phyloP scores from a whole-genome alignment of 257 asterid genomes.

The Orobanche coerulescens region DNA sequence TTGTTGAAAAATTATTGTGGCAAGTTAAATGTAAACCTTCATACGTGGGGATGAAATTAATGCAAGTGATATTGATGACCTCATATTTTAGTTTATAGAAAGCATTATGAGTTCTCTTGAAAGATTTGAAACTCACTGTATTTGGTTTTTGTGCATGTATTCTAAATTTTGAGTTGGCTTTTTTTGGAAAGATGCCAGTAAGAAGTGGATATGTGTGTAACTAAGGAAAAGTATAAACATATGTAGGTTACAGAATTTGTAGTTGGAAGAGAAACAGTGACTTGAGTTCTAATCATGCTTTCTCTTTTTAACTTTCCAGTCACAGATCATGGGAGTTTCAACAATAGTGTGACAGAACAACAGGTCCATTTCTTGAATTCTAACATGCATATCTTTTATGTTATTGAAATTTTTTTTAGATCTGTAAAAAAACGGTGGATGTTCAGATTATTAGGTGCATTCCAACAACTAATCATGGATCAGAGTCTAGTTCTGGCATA shows the following conservation, averaged over 20 bases:
- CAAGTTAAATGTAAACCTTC: too few relatives aligned
- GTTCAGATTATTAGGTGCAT: background rate
- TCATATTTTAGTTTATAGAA: background rate
- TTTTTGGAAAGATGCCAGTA: background rate
- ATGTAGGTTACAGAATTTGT: constrained; percentile 9
- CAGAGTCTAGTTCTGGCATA: background rate
- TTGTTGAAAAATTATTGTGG: too few relatives aligned
- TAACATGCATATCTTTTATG: constrained; percentile 4
- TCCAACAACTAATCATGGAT: background rate
- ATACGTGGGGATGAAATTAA: too few relatives aligned
- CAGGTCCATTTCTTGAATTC: constrained; percentile 44
- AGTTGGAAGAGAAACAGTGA: constrained; percentile 5
- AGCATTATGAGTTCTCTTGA: background rate
- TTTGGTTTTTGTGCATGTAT: constrained; percentile 7
- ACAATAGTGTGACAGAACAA: constrained; percentile 65
- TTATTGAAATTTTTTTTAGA: constrained; percentile 7
- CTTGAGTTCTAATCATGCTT: constrained; percentile 7
- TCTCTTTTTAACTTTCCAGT: constrained; percentile 31
- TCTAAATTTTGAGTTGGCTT: constrained; percentile 1
- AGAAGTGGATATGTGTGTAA: constrained; percentile 10
- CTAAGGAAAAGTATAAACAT: constrained; percentile 6
- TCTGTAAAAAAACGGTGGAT: background rate
- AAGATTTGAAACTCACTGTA: background rate
- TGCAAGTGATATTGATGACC: background rate
- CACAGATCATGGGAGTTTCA: constrained; percentile 67